These are phyloP conservation scores for Cylindricascospora bacillispora DNA, from an alignment of 1,139 yeast species.

Conservation along the genomic window DNA sequence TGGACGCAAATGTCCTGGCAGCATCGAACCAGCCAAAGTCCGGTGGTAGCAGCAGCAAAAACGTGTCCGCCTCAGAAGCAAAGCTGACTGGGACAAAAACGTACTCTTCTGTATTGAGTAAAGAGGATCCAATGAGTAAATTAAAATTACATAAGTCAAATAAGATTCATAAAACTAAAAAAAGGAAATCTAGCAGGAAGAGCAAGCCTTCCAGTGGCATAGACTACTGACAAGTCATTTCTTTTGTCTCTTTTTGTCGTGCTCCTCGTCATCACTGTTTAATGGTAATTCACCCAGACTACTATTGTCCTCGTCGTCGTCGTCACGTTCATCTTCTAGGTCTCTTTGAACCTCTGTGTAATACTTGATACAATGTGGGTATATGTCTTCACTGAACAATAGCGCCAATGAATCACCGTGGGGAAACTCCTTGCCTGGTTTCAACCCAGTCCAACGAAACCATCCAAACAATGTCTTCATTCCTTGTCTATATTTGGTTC, in stretches of 20 bases:
- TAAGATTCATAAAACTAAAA: no score
- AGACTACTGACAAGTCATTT: conserved; percentile 1
- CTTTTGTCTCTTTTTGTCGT: conserved; percentile 2
- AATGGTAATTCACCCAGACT: conserved; percentile 3
- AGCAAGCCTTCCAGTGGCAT: no score
- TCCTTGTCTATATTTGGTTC: conserved; percentile 49
- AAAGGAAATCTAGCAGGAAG: no score
- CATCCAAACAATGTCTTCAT: conserved; percentile 67
- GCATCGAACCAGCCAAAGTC: neutral
- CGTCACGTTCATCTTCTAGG: conserved; percentile 35
- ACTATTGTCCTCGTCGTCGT: conserved; percentile 5
- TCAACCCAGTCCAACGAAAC: conserved; percentile 63
- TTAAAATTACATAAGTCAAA: no score
- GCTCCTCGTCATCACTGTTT: conserved; percentile 1
- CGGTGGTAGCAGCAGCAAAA: conserved; percentile 4
- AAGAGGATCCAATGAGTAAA: no score
- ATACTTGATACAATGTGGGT: conserved; percentile 60
- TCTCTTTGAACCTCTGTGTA: conserved; percentile 50
- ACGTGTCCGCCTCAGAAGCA: neutral
- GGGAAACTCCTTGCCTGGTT: conserved; percentile 62
- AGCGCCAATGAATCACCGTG: conserved; percentile 59
- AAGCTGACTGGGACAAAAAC: no score
- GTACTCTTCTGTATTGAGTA: no score
- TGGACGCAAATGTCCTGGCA: conserved; percentile 28
- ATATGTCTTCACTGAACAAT: conserved; percentile 51